Conservation (phyloP, 2,329 filamentous ascomycete species). For the Capronia americana region DNA sequence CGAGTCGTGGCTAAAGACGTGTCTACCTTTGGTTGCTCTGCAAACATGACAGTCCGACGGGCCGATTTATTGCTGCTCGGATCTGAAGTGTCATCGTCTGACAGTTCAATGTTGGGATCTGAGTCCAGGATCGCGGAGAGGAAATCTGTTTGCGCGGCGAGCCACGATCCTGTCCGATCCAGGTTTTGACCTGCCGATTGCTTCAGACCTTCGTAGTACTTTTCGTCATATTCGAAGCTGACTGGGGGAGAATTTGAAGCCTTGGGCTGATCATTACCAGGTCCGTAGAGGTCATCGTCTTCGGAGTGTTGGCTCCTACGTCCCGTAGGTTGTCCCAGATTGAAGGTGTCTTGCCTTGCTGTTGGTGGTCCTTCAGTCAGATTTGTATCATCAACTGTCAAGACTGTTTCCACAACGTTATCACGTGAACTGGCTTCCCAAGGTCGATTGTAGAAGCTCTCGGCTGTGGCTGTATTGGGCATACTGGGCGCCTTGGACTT, state of each 20-base stretch:
- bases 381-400: conserved; percentile 62
- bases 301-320: conserved; percentile 26
- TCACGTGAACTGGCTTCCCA: conserved; percentile 60
- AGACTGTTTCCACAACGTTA: conserved; percentile 68
- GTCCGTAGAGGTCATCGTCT: conserved; percentile 38
- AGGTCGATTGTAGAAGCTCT: conserved; percentile 86
- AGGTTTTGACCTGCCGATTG: conserved; percentile 74
- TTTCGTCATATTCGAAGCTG: conserved; percentile 73
- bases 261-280: conserved; percentile 25
- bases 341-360: conserved; percentile 53
- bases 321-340: conserved; percentile 12
- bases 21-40: conserved; percentile 22
- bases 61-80: neutral
- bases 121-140: conserved; percentile 68
- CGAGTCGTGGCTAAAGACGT: conserved; percentile 12
- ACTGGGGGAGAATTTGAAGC: conserved; percentile 39
- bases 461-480: conserved; percentile 88
- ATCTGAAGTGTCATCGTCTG: conserved; percentile 20
- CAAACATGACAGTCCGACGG: conserved; percentile 25
- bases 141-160: conserved; percentile 80
- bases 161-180: conserved; percentile 85
- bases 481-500: conserved; percentile 49
- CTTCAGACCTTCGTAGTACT: conserved; percentile 76
- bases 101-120: conserved; percentile 50
- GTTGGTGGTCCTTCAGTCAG: conserved; percentile 70